Evolutionary conservation across 768 basidiomycete genomes (phyloP).

Genomic region (Russula vinacea): DNA sequence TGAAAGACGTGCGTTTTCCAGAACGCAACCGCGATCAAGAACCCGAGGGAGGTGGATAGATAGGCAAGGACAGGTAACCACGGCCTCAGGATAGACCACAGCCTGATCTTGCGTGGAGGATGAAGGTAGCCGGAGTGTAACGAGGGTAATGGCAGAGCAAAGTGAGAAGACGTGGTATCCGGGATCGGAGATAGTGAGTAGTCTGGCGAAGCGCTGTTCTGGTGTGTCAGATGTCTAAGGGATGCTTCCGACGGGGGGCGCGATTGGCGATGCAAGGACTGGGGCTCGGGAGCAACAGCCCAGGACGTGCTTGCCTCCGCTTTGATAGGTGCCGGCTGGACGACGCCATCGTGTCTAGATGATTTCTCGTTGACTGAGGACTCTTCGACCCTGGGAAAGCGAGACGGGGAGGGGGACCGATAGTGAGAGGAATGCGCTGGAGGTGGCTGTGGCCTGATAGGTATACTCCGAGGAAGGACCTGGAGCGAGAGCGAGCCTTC

Average conservation of each 20-base stretch:
- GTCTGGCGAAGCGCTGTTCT: conserved; percentile 5
- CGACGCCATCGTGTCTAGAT: conserved; percentile 7
- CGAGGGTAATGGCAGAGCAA: conserved; percentile 28
- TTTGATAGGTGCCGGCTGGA: conserved; percentile 5
- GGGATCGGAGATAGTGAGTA: conserved; percentile 11
- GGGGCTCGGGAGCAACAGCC: neutral
- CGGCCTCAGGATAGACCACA: conserved; percentile 55
- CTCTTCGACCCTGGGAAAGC: conserved; percentile 19
- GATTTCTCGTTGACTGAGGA: conserved; percentile 14
- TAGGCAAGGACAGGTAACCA: conserved; percentile 81
- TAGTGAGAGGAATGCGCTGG: conserved; percentile 4
- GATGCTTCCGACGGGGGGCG: conserved; percentile 14
- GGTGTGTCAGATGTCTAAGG: conserved; percentile 18
- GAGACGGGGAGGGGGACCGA: conserved; percentile 18
- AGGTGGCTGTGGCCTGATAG: conserved; percentile 11
- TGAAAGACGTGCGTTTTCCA: conserved; percentile 81
- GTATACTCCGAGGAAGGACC: conserved; percentile 17
- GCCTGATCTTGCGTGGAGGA: conserved; percentile 27
- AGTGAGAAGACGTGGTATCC: conserved; percentile 11
- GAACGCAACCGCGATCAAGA: conserved; percentile 76
- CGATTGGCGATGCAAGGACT: conserved; percentile 16
- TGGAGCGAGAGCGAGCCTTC: conserved; percentile 12
- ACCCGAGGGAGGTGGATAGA: conserved; percentile 69
- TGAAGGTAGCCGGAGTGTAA: conserved; percentile 28
- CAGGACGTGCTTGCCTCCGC: conserved; percentile 7